phyloP scores from a whole-genome alignment of 257 asterid genomes.

The Solanum virginianum region DNA sequence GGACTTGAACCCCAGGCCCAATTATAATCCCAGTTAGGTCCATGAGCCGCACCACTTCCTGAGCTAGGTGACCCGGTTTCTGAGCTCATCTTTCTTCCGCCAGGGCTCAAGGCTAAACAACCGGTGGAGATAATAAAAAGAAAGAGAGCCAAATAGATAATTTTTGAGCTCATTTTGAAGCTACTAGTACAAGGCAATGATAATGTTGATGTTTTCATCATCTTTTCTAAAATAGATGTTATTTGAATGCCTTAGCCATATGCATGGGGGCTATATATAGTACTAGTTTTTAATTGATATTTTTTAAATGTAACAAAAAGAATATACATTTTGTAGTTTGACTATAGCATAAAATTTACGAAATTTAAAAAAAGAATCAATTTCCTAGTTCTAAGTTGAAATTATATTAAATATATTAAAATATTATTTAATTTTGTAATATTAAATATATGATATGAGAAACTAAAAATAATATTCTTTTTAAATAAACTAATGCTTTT shows the following conservation, averaged over 20 bases:
- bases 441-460: too few relatives aligned
- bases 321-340: too few relatives aligned
- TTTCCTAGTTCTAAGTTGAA: too few relatives aligned
- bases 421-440: too few relatives aligned
- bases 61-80: slow-evolving; percentile 1
- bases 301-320: not conserved
- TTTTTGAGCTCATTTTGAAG: not conserved
- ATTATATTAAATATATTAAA: too few relatives aligned
- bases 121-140: not conserved
- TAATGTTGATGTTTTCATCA: not conserved
- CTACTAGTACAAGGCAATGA: not conserved
- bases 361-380: too few relatives aligned
- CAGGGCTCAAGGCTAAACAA: not conserved
- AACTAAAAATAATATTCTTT: too few relatives aligned
- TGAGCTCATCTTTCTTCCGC: not conserved
- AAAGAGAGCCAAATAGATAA: not conserved
- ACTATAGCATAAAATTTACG: too few relatives aligned
- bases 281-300: not conserved
- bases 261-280: not conserved
- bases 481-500: too few relatives aligned
- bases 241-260: not conserved
- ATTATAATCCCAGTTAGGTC: slow-evolving; percentile 20
- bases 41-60: slow-evolving; percentile 26
- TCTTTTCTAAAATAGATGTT: not conserved
- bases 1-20: slow-evolving; percentile 46